A percentile compares a stretch with the other conserved stretches of the same genome.
Evolutionary conservation across 2,329 filamentous ascomycete species (phyloP).

Genomic region (Aureobasidium subglaciale): DNA sequence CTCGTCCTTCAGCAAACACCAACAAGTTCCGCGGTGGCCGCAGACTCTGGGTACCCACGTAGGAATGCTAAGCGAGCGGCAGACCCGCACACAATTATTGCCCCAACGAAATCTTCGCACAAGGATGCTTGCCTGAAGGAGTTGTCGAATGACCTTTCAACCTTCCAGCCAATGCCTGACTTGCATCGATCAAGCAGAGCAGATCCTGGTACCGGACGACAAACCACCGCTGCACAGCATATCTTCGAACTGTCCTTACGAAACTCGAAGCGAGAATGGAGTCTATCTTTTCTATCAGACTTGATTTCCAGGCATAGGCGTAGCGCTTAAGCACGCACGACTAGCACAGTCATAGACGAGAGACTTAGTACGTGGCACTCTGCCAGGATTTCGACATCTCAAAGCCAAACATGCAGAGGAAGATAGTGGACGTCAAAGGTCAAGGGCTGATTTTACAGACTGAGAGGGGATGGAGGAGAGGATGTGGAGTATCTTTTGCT

Average conservation of each 20-base stretch:
- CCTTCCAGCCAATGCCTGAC: neutral
- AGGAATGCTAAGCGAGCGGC: slow-evolving; percentile 15
- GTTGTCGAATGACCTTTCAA: neutral
- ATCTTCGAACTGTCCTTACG: neutral
- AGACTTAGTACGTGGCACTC: neutral
- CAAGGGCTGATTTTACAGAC: neutral
- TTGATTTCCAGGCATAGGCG: neutral
- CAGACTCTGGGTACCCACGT: slow-evolving; percentile 31
- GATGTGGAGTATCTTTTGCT: neutral
- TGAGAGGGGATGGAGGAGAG: neutral
- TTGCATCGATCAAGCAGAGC: neutral
- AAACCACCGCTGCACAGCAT: neutral
- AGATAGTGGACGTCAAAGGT: neutral
- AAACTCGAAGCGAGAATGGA: neutral
- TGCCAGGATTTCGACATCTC: neutral
- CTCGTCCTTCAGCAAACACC: slow-evolving; percentile 26
- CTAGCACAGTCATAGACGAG: neutral
- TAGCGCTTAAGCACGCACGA: neutral
- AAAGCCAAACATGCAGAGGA: neutral
- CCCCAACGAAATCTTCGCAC: neutral
- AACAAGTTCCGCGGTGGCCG: slow-evolving; percentile 24
- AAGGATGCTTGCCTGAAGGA: neutral
- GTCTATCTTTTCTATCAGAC: neutral
- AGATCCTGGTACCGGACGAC: neutral
- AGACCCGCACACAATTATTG: neutral